phyloP scores from a whole-genome alignment of 2,329 filamentous ascomycete genomes.

The Phoma sp. region DNA sequence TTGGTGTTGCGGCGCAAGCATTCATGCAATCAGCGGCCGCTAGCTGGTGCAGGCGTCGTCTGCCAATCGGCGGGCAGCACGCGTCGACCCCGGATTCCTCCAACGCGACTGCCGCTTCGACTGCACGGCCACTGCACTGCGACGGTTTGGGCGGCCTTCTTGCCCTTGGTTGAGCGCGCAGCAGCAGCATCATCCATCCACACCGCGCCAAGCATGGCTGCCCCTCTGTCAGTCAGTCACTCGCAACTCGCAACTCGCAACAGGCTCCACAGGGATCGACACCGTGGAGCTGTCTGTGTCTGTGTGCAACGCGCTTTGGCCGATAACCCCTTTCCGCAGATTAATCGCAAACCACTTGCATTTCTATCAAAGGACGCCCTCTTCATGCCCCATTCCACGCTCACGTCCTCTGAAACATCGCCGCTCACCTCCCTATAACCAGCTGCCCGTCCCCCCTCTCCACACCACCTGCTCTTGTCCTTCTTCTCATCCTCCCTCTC shows the following conservation, averaged over 20 bases:
- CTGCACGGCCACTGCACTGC: too few relatives aligned
- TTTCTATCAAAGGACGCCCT: constrained; percentile 26
- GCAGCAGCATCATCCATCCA: too few relatives aligned
- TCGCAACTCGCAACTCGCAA: too few relatives aligned
- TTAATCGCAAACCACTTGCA: constrained; percentile 13
- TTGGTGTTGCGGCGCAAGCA: constrained; percentile 16
- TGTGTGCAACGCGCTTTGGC: neutral
- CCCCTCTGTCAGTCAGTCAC: too few relatives aligned
- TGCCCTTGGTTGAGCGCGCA: neutral
- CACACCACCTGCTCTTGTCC: constrained; percentile 3
- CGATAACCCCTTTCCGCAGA: constrained; percentile 15
- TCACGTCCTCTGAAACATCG: constrained; percentile 35
- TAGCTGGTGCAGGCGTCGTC: neutral
- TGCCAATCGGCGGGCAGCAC: constrained; percentile 23
- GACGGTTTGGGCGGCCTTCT: neutral
- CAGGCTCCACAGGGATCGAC: constrained; percentile 17
- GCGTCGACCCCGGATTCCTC: neutral
- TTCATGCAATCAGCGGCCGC: neutral
- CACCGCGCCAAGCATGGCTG: too few relatives aligned
- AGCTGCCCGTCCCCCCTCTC: constrained; percentile 14
- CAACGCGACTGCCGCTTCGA: too few relatives aligned
- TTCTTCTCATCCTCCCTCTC: neutral
- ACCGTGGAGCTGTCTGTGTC: neutral
- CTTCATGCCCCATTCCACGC: constrained; percentile 36
- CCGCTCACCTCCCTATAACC: constrained; percentile 28